phyloP scores from a whole-genome alignment of 2,329 filamentous ascomycete genomes.

The Mycocentrospora acerina region DNA sequence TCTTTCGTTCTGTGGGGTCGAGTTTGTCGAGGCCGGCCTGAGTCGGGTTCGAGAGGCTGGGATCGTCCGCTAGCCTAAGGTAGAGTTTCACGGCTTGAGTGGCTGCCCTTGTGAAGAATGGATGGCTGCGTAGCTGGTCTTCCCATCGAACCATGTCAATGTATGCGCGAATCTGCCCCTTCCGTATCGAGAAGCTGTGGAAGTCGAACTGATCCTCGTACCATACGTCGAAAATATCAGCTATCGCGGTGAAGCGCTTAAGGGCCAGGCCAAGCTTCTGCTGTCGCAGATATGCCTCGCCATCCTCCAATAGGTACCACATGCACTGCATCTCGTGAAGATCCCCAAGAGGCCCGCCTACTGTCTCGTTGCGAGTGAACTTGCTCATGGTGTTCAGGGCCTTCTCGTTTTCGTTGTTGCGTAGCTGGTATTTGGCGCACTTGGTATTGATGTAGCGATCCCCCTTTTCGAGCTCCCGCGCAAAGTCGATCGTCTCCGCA shows the following conservation, averaged over 20 bases:
- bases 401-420: constrained; percentile 86
- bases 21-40: constrained; percentile 55
- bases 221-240: constrained; percentile 95
- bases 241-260: constrained; percentile 86
- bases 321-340: constrained; percentile 98
- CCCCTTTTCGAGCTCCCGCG: constrained; percentile 79
- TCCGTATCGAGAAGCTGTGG: constrained; percentile 94
- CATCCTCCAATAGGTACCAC: constrained; percentile 96
- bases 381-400: constrained; percentile 87
- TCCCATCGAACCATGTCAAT: constrained; percentile 97
- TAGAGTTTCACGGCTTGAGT: constrained; percentile 81
- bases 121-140: constrained; percentile 85
- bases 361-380: constrained; percentile 89
- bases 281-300: constrained; percentile 81
- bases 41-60: constrained; percentile 64
- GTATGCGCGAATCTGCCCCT: constrained; percentile 93
- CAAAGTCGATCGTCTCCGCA: constrained; percentile 83
- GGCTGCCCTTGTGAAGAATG: constrained; percentile 85
- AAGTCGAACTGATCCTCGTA: constrained; percentile 99
- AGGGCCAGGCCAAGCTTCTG: constrained; percentile 81
- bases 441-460: constrained; percentile 99
- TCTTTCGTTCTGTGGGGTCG: constrained; percentile 71
- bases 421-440: constrained; percentile 91
- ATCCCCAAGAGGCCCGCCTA: constrained; percentile 84
- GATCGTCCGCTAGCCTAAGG: constrained; percentile 74